Evolutionary conservation across 768 basidiomycete species (phyloP).

Genomic region (Pholiota molesta): DNA sequence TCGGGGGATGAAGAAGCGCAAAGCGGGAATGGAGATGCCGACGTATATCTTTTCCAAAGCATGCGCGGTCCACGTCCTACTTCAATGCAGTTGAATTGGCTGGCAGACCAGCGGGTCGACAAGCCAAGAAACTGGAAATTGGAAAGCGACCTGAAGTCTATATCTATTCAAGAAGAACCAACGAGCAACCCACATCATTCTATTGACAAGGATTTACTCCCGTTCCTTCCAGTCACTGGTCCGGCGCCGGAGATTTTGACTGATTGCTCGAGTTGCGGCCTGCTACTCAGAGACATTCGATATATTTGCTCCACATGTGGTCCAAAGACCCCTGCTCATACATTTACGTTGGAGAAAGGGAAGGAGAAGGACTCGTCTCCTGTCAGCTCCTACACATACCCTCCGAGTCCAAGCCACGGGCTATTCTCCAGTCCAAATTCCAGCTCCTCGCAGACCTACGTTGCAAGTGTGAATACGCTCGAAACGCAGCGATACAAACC

Average conservation of each 20-base stretch:
- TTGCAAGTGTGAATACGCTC: constrained; percentile 34
- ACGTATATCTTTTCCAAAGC: constrained; percentile 27
- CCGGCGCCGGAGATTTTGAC: constrained; percentile 69
- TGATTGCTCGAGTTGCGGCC: constrained; percentile 82
- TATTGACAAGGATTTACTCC: constrained; percentile 51
- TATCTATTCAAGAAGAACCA: constrained; percentile 27
- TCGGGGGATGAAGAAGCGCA: constrained; percentile 55
- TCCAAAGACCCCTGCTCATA: constrained; percentile 58
- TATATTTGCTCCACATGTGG: constrained; percentile 92
- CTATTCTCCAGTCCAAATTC: constrained; percentile 31
- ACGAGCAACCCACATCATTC: constrained; percentile 27
- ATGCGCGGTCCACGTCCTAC: constrained; percentile 53
- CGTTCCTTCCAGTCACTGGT: constrained; percentile 46
- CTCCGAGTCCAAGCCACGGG: constrained; percentile 29
- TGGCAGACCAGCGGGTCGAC: constrained; percentile 53
- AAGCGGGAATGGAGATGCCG: constrained; percentile 28
- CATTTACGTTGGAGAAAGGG: constrained; percentile 41
- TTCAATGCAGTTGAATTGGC: constrained; percentile 69
- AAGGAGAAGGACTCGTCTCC: constrained; percentile 46
- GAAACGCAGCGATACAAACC: constrained; percentile 42
- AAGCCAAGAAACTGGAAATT: constrained; percentile 22
- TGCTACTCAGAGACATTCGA: constrained; percentile 75
- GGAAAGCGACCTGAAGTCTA: constrained; percentile 24
- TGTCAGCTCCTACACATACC: constrained; percentile 36
- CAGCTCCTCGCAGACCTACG: constrained; percentile 41